phyloP scores from a whole-genome alignment of 768 basidiomycete species.

The Chalciporus piperatus region DNA sequence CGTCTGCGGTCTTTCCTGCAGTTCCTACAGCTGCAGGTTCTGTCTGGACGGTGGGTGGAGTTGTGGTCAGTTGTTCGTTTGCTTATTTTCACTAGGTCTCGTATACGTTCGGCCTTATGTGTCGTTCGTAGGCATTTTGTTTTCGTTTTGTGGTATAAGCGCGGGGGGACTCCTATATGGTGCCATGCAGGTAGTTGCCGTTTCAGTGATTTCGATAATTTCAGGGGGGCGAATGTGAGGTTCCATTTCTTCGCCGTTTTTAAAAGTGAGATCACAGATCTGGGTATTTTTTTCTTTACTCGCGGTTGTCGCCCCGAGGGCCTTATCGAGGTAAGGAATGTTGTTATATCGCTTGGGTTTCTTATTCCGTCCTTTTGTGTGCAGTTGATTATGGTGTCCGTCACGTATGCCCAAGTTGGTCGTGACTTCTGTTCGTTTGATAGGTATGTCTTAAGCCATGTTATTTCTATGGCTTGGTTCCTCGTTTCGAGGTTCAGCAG shows the following conservation, averaged over 20 bases:
- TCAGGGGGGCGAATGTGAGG: neutral
- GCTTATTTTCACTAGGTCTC: neutral
- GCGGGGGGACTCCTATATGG: neutral
- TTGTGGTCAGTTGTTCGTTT: no score
- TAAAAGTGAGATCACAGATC: rapidly evolving
- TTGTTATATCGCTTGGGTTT: neutral
- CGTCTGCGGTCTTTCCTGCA: no score
- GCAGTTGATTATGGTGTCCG: neutral
- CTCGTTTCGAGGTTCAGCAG: constrained; percentile 3
- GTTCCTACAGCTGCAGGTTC: no score
- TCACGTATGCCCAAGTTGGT: neutral
- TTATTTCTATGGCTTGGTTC: neutral
- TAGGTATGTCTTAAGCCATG: neutral
- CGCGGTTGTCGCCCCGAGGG: neutral
- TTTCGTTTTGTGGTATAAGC: neutral
- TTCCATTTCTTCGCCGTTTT: neutral
- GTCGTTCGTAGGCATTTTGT: neutral
- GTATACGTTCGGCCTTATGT: neutral
- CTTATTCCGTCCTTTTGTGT: neutral
- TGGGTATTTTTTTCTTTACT: neutral
- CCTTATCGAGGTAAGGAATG: neutral
- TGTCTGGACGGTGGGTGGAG: no score
- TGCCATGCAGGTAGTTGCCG: neutral
- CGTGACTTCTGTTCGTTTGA: neutral
- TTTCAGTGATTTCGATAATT: neutral